Evolutionary conservation across 306 rosid species (phyloP).

Genomic region (Acacia confusa): DNA sequence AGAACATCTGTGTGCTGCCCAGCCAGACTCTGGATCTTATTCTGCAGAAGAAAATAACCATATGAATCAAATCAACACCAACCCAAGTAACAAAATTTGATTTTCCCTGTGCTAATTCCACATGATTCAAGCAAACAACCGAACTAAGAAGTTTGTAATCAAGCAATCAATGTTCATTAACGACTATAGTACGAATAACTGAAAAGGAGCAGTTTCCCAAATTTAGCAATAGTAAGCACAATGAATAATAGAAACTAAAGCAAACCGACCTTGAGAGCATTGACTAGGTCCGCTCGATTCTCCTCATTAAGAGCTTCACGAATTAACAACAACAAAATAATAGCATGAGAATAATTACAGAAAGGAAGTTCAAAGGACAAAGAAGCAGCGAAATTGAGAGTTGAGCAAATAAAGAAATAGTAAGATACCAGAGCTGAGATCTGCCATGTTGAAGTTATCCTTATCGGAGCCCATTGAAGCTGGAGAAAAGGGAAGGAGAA

Average conservation of each 20-base stretch:
- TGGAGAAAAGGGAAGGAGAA: neutral
- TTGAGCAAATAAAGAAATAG: neutral
- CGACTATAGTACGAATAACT: neutral
- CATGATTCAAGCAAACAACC: neutral
- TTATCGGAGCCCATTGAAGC: slow-evolving; percentile 68
- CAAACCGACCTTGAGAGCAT: slow-evolving; percentile 76
- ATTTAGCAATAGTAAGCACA: neutral
- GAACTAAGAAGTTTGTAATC: neutral
- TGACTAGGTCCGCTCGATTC: slow-evolving; percentile 77
- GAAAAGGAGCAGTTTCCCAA: neutral
- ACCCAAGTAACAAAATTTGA: neutral
- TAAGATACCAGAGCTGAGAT: slow-evolving; percentile 67
- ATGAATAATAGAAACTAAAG: neutral
- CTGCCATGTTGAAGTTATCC: slow-evolving; percentile 65
- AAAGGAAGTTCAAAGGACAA: neutral
- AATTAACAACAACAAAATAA: neutral
- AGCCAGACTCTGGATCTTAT: slow-evolving; percentile 81
- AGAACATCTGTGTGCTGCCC: slow-evolving; percentile 82
- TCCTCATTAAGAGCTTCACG: slow-evolving; percentile 65
- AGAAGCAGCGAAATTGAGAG: neutral
- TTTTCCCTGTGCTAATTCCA: neutral
- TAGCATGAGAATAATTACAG: neutral
- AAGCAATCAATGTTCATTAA: neutral
- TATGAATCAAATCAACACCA: neutral
- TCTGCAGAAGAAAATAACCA: slow-evolving; percentile 36